These are phyloP conservation scores for Hebeloma cylindrosporum DNA, from an alignment of 768 basidiomycete genomes.

Conservation along the genomic window DNA sequence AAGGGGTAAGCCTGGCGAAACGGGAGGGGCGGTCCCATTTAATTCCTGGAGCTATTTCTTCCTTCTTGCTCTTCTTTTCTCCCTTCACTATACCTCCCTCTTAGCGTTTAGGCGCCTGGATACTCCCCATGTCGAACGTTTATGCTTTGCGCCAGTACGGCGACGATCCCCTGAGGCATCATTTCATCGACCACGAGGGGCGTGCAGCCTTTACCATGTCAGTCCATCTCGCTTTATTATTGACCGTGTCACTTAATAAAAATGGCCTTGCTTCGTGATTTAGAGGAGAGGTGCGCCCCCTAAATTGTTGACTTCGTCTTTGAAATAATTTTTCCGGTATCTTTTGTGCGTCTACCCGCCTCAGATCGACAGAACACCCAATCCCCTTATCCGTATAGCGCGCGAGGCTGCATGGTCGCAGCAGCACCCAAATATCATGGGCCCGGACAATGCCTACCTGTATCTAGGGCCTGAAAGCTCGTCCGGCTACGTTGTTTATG, in stretches of 20 bases:
- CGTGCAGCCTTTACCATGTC: slow-evolving; percentile 70
- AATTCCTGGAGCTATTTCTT: slow-evolving; percentile 10
- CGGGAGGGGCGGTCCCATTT: slow-evolving; percentile 11
- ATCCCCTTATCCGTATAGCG: slow-evolving; percentile 60
- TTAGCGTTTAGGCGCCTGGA: slow-evolving; percentile 1
- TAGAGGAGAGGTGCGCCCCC: slow-evolving; percentile 16
- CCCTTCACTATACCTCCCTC: slow-evolving; percentile 6
- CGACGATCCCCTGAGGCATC: slow-evolving; percentile 58
- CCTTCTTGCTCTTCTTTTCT: slow-evolving; percentile 20
- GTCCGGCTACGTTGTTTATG: slow-evolving; percentile 68
- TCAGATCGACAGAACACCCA: slow-evolving; percentile 58
- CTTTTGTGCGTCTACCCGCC: slow-evolving; percentile 14
- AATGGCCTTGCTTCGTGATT: background rate
- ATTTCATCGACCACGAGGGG: slow-evolving; percentile 63
- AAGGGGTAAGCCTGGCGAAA: slow-evolving; percentile 7
- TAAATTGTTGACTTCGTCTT: background rate
- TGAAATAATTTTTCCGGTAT: background rate
- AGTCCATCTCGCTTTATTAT: slow-evolving; percentile 24
- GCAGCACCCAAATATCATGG: slow-evolving; percentile 70
- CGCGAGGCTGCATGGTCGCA: slow-evolving; percentile 68
- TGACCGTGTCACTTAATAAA: background rate
- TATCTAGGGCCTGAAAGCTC: slow-evolving; percentile 68
- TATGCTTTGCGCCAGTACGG: slow-evolving; percentile 64
- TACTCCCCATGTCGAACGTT: slow-evolving; percentile 26
- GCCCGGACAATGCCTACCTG: slow-evolving; percentile 75